Conservation (phyloP, 768 basidiomycete genomes). For the Tricholoma sp. region DNA sequence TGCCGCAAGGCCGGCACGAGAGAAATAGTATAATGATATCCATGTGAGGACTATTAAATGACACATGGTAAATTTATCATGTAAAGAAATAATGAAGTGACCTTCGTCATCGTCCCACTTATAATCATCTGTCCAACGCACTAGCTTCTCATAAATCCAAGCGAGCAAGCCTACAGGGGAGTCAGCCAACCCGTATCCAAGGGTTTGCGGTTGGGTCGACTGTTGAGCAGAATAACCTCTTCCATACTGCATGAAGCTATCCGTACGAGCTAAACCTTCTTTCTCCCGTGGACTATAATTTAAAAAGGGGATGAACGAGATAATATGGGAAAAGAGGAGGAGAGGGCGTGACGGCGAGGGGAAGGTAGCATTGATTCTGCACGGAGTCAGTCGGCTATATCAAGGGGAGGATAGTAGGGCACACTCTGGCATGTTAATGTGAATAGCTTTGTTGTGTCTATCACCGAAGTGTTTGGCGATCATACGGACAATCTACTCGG, state of each 20-base stretch:
- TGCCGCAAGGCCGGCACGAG: constrained; percentile 52
- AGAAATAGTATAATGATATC: constrained; percentile 60
- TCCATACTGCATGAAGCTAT: constrained; percentile 23
- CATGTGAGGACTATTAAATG: constrained; percentile 46
- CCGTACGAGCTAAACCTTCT: constrained; percentile 24
- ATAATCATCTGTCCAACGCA: constrained; percentile 47
- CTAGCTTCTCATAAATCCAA: constrained; percentile 51
- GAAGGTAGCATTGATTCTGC: constrained; percentile 10
- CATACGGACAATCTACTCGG: too few relatives aligned
- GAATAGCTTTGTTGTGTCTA: constrained; percentile 43
- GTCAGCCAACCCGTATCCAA: constrained; percentile 51
- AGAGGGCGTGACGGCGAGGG: constrained; percentile 19
- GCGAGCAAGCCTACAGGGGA: constrained; percentile 34
- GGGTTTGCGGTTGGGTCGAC: constrained; percentile 44
- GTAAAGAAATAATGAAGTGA: neutral
- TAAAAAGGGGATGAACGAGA: constrained; percentile 14
- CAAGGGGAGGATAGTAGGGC: neutral
- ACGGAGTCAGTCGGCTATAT: neutral
- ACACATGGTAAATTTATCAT: too few relatives aligned
- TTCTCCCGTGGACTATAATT: constrained; percentile 26
- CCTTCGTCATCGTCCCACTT: constrained; percentile 57
- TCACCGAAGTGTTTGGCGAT: constrained; percentile 8
- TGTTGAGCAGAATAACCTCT: constrained; percentile 37
- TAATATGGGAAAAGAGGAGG: constrained; percentile 19
- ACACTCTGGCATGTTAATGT: constrained; percentile 37